A percentile compares a stretch with the other conserved stretches of the same genome.
phyloP scores from a whole-genome alignment of 495 filamentous ascomycete species.

The Aspergillus coremiiformis region DNA sequence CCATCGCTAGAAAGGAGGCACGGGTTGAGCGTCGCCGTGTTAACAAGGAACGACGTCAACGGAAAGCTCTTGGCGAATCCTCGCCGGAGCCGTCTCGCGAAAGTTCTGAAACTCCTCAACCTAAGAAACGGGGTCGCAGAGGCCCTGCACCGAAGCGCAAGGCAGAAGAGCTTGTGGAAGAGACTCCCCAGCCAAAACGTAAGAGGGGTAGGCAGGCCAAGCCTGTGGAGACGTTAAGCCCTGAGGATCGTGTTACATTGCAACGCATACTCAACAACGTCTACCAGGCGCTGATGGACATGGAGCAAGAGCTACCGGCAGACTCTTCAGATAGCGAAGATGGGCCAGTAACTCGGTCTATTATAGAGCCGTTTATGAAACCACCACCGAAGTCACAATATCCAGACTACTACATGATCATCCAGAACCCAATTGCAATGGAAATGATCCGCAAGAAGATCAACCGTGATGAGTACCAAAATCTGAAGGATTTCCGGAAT shows the following conservation, averaged over 20 bases:
- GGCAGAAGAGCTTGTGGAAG: conserved; percentile 69
- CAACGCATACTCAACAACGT: conserved; percentile 68
- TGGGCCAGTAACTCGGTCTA: conserved; percentile 54
- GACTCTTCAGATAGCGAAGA: conserved; percentile 58
- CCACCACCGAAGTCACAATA: conserved; percentile 81
- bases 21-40: conserved; percentile 68
- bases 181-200: conserved; percentile 68
- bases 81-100: conserved; percentile 71
- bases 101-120: conserved; percentile 63
- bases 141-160: conserved; percentile 79
- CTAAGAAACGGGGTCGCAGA: conserved; percentile 62
- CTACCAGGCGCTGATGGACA: conserved; percentile 69
- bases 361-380: conserved; percentile 92
- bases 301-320: conserved; percentile 56
- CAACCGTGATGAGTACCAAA: conserved; percentile 85
- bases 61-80: conserved; percentile 49
- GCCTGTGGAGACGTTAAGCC: conserved; percentile 44
- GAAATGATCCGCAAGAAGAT: conserved; percentile 88
- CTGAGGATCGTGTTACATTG: conserved; percentile 47
- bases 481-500: conserved; percentile 65
- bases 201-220: conserved; percentile 75
- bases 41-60: conserved; percentile 59
- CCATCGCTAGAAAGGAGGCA: conserved; percentile 82
- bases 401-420: conserved; percentile 90
- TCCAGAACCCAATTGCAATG: conserved; percentile 86